Conservation (phyloP, 2,329 filamentous ascomycete species). For the Neophaeococcomyces mojaviensis region DNA sequence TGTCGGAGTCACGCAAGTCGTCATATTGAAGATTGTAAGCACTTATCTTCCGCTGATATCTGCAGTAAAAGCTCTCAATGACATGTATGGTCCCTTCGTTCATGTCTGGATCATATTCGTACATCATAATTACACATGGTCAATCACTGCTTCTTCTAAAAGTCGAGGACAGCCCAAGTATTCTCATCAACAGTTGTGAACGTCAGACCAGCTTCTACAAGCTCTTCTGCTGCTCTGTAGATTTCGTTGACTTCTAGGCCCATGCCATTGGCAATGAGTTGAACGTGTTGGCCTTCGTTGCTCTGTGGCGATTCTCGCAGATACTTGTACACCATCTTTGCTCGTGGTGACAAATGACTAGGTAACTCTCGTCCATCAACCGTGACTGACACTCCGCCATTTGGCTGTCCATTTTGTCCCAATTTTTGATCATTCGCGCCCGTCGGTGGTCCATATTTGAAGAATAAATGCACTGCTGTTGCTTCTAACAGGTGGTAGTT, state of each 20-base stretch:
- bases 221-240: slow-evolving; percentile 69
- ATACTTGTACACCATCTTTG: slow-evolving; percentile 63
- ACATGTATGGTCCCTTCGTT: no score
- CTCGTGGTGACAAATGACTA: slow-evolving; percentile 45
- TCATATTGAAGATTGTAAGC: no score
- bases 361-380: slow-evolving; percentile 32
- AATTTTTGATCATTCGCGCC: slow-evolving; percentile 26
- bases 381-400: slow-evolving; percentile 24
- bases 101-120: no score
- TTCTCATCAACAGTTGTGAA: slow-evolving; percentile 90
- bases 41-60: no score
- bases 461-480: slow-evolving; percentile 77
- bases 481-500: slow-evolving; percentile 87
- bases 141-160: neutral
- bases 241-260: slow-evolving; percentile 64
- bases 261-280: slow-evolving; percentile 62
- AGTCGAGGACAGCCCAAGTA: slow-evolving; percentile 79
- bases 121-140: no score
- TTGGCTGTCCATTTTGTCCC: slow-evolving; percentile 29
- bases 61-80: no score
- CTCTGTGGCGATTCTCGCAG: slow-evolving; percentile 61
- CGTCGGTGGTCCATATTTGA: slow-evolving; percentile 60
- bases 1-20: no score
- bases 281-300: slow-evolving; percentile 77
- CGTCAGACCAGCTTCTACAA: slow-evolving; percentile 65